These are phyloP conservation scores for Oryza officinalis DNA, from an alignment of 176 grass and related monocot genomes.

Conservation along the genomic window DNA sequence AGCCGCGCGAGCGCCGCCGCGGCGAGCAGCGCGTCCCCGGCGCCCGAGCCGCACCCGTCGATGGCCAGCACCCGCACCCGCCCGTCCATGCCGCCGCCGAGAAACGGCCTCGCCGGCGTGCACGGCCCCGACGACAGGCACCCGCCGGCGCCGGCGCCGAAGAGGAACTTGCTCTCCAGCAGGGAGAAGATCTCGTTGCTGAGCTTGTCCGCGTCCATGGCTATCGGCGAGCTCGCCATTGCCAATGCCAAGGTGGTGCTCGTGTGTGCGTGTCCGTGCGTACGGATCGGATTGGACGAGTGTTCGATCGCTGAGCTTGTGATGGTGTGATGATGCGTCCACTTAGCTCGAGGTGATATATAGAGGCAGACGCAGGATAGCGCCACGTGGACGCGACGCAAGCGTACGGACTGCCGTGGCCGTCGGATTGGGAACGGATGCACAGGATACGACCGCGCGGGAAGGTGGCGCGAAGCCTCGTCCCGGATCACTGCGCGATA, in stretches of 20 bases:
- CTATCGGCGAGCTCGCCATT: slow-evolving; percentile 33
- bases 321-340: not conserved
- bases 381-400: slow-evolving; percentile 32
- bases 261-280: not conserved
- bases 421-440: slow-evolving; percentile 20
- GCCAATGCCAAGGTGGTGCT: not conserved
- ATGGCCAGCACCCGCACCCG: slow-evolving; percentile 71
- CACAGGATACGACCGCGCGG: not conserved
- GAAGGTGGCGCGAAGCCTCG: slow-evolving; percentile 50
- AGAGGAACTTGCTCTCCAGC: slow-evolving; percentile 72
- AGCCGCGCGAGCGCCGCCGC: slow-evolving; percentile 52
- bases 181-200: slow-evolving; percentile 75
- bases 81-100: not conserved
- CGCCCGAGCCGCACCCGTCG: slow-evolving; percentile 56
- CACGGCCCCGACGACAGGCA: slow-evolving; percentile 17
- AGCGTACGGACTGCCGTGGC: slow-evolving; percentile 26
- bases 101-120: slow-evolving; percentile 7
- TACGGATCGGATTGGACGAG: not conserved
- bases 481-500: not conserved
- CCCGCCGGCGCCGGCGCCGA: slow-evolving; percentile 42
- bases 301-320: not conserved
- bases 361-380: not conserved
- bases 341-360: slow-evolving; percentile 4
- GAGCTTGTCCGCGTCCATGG: slow-evolving; percentile 51
- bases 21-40: slow-evolving; percentile 60